A percentile compares a stretch with the other conserved stretches of the same genome.
These are phyloP conservation scores for Trichoderma sp. DNA, from an alignment of 2,329 filamentous ascomycete genomes.

Conservation along the genomic window DNA sequence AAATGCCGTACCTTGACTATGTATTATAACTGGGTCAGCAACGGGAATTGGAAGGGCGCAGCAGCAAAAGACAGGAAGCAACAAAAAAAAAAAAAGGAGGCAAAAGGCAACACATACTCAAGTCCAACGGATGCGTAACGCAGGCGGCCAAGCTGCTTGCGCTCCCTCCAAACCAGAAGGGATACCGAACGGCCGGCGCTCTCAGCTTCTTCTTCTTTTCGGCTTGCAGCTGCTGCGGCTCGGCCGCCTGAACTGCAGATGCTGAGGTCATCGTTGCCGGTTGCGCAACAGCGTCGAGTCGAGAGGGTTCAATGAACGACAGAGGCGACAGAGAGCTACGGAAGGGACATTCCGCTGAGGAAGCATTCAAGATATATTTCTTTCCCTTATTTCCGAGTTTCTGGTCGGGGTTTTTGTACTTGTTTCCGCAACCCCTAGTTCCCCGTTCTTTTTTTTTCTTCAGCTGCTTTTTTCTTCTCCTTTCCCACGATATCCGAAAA, in stretches of 20 bases:
- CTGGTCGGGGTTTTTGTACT: background rate
- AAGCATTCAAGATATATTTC: conserved; percentile 4
- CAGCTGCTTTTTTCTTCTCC: background rate
- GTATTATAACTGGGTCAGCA: conserved; percentile 9
- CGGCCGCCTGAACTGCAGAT: conserved; percentile 11
- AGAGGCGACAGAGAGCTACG: background rate
- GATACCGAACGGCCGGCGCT: conserved; percentile 55
- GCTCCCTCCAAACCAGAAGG: conserved; percentile 96
- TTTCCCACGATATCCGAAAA: background rate
- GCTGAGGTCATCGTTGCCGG: conserved; percentile 15
- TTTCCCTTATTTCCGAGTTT: background rate
- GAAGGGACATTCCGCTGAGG: conserved; percentile 15
- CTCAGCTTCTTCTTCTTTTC: conserved; percentile 37
- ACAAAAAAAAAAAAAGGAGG: background rate
- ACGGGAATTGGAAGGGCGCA: background rate
- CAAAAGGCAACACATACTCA: conserved; percentile 56
- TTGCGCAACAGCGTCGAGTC: conserved; percentile 2
- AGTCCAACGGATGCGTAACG: conserved; percentile 90
- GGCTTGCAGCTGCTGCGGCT: conserved; percentile 21
- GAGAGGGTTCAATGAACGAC: background rate
- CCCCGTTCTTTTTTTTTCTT: background rate
- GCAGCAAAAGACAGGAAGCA: background rate
- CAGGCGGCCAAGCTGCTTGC: conserved; percentile 88
- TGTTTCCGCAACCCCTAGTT: background rate
- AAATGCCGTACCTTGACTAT: conserved; percentile 24